These are phyloP conservation scores for Aspergillus carbonarius DNA, from an alignment of 2,329 filamentous ascomycete genomes.

Conservation along the genomic window DNA sequence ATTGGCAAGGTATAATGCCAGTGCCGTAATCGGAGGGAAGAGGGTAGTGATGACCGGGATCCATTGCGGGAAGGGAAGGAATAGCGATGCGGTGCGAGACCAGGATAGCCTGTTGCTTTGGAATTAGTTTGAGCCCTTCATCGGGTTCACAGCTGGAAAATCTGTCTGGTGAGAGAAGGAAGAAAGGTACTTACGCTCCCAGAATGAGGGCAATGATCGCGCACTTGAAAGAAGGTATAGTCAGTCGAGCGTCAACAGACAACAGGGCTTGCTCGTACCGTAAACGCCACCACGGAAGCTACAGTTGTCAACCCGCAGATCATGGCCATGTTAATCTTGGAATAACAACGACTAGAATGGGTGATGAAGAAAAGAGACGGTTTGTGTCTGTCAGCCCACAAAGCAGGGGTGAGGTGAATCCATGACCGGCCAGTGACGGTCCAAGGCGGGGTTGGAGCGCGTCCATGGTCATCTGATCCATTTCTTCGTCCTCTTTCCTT, in stretches of 20 bases:
- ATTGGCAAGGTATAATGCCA: constrained; percentile 9
- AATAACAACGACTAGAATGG: too few species aligned
- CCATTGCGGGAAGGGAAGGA: constrained; percentile 27
- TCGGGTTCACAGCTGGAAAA: background rate
- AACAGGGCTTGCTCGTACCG: background rate
- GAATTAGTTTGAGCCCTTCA: background rate
- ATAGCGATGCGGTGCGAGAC: constrained; percentile 23
- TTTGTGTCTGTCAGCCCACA: background rate
- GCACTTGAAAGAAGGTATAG: background rate
- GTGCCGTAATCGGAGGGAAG: constrained; percentile 13
- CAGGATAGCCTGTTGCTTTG: constrained; percentile 26
- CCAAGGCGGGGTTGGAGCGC: background rate
- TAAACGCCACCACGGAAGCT: background rate
- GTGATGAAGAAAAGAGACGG: background rate
- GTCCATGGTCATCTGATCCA: too few species aligned
- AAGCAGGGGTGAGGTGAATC: background rate
- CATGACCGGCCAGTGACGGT: background rate
- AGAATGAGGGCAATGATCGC: constrained; percentile 1
- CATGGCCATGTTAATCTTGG: background rate
- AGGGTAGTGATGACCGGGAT: constrained; percentile 25
- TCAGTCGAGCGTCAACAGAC: background rate
- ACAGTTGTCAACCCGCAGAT: background rate
- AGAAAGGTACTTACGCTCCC: constrained; percentile 1
- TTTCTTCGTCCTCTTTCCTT: too few species aligned
- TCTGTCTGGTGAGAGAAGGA: background rate